Evolutionary conservation across 1,139 yeast genomes (phyloP).

Genomic region (Meyerozyma guilliermondii): DNA sequence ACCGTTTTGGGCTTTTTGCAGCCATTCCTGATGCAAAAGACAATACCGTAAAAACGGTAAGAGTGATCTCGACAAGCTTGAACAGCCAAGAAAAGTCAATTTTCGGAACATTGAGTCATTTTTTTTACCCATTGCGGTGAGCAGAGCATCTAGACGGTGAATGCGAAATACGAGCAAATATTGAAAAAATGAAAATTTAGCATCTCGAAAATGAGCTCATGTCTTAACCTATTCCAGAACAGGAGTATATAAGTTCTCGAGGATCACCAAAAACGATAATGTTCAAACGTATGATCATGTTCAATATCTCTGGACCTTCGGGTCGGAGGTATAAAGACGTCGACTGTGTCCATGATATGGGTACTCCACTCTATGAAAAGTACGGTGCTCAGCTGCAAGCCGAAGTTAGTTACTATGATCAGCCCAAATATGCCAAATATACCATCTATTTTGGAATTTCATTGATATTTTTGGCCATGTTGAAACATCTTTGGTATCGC

Average conservation of each 20-base stretch:
- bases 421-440: constrained; percentile 38
- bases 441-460: constrained; percentile 42
- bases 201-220: too few relatives aligned
- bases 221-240: too few relatives aligned
- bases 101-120: too few relatives aligned
- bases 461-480: constrained; percentile 28
- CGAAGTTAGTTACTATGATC: constrained; percentile 34
- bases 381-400: constrained; percentile 29
- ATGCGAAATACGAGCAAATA: too few relatives aligned
- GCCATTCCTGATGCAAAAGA: too few relatives aligned
- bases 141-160: too few relatives aligned
- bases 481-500: constrained; percentile 35
- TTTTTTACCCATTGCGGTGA: too few relatives aligned
- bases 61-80: too few relatives aligned
- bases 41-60: too few relatives aligned
- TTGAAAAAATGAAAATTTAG: too few relatives aligned
- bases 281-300: neutral
- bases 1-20: too few relatives aligned
- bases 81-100: too few relatives aligned
- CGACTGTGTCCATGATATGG: constrained; percentile 42
- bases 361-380: constrained; percentile 20
- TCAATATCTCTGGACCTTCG: neutral
- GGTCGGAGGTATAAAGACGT: constrained; percentile 27
- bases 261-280: neutral
- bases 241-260: neutral